Conservation (phyloP, 1,284 basidiomycete species). For the Trametes sp. region DNA sequence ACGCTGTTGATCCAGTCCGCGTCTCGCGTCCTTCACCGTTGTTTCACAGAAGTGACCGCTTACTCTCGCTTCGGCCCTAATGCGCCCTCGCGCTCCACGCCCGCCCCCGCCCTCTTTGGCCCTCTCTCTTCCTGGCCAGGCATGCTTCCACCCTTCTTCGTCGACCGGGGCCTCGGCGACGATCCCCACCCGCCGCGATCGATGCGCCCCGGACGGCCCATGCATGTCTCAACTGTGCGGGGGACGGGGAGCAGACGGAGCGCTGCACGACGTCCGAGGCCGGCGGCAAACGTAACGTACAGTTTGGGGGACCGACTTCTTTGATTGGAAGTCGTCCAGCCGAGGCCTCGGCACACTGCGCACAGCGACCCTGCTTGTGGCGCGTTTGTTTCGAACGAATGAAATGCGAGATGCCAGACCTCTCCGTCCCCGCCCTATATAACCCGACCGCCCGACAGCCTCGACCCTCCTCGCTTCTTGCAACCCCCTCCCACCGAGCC, state of each 20-base stretch:
- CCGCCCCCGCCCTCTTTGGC: neutral
- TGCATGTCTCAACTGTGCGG: slow-evolving; percentile 6
- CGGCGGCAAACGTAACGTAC: slow-evolving; percentile 23
- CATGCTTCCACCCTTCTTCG: neutral
- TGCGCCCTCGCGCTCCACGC: slow-evolving; percentile 10
- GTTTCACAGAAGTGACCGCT: slow-evolving; percentile 20
- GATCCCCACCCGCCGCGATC: neutral
- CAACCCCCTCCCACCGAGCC: slow-evolving; percentile 13
- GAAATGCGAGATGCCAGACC: slow-evolving; percentile 8
- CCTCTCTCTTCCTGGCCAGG: neutral
- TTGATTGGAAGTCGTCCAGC: slow-evolving; percentile 23
- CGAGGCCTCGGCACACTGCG: slow-evolving; percentile 24
- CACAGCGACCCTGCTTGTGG: neutral
- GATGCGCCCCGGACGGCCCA: neutral
- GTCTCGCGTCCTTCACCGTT: slow-evolving; percentile 4
- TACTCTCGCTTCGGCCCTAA: slow-evolving; percentile 18
- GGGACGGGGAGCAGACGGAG: neutral
- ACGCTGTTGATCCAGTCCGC: neutral
- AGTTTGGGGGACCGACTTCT: slow-evolving; percentile 14
- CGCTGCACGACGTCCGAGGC: slow-evolving; percentile 14
- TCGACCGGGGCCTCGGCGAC: neutral
- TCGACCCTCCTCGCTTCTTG: slow-evolving; percentile 15
- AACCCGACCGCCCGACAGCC: slow-evolving; percentile 10
- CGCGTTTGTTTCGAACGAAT: slow-evolving; percentile 6
- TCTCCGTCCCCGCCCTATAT: slow-evolving; percentile 18